A percentile compares a stretch with the other conserved stretches of the same genome.
phyloP scores from a whole-genome alignment of 768 basidiomycete species.

The Arthromyces matolae region DNA sequence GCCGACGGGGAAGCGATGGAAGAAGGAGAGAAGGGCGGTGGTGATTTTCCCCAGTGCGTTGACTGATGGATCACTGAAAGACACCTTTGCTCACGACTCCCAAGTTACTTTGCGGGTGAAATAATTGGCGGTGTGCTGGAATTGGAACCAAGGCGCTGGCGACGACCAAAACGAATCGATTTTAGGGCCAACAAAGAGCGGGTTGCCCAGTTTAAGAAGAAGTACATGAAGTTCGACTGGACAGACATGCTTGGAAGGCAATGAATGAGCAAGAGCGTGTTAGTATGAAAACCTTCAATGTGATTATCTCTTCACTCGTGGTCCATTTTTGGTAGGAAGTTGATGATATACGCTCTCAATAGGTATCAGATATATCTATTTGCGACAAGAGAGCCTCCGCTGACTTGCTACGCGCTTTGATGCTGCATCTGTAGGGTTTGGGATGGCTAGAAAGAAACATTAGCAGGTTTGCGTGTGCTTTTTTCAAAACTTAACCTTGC shows the following conservation, averaged over 20 bases:
- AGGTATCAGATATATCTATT: too few species aligned
- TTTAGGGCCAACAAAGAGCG: conserved; percentile 65
- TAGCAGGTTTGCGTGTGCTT: too few species aligned
- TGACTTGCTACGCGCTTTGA: too few species aligned
- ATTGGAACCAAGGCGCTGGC: conserved; percentile 82
- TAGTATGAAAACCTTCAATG: too few species aligned
- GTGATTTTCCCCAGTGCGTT: conserved; percentile 73
- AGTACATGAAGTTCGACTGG: conserved; percentile 81
- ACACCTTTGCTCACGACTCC: neutral
- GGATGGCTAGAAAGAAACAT: too few species aligned
- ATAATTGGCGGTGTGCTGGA: conserved; percentile 92
- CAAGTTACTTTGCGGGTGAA: conserved; percentile 90
- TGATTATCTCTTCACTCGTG: neutral
- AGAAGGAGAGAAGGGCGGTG: conserved; percentile 87
- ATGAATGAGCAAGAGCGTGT: conserved; percentile 10
- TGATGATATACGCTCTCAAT: neutral
- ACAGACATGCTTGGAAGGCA: conserved; percentile 61
- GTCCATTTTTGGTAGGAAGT: neutral
- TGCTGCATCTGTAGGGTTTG: too few species aligned
- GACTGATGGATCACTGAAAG: neutral
- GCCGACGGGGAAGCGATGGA: conserved; percentile 42
- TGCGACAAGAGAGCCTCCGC: too few species aligned
- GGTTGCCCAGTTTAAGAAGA: conserved; percentile 63
- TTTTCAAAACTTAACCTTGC: too few species aligned
- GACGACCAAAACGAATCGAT: conserved; percentile 74